These are phyloP conservation scores for Wickerhamiella dianesei DNA, from an alignment of 805 yeast genomes.

Conservation along the genomic window DNA sequence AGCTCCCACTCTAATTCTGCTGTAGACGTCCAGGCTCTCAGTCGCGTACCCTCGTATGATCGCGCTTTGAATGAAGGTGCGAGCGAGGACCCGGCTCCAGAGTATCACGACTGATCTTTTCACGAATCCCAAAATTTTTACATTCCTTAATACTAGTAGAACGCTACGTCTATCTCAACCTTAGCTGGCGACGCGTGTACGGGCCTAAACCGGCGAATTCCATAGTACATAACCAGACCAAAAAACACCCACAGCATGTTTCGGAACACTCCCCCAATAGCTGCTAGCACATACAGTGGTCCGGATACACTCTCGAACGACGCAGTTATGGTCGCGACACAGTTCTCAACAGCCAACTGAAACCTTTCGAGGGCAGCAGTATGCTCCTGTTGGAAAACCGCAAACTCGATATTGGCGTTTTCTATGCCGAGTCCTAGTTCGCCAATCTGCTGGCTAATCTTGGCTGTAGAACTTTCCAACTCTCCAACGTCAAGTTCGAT, in stretches of 20 bases:
- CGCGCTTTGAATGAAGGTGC: constrained; percentile 48
- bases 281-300: neutral
- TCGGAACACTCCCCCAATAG: neutral
- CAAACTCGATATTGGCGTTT: neutral
- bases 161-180: no score
- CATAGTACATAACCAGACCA: neutral
- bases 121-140: neutral
- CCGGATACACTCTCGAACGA: neutral
- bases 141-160: no score
- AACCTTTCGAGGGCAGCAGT: neutral
- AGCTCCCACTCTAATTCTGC: constrained; percentile 32
- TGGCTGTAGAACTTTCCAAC: neutral
- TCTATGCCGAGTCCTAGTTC: neutral
- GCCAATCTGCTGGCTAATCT: neutral
- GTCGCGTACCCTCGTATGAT: constrained; percentile 72
- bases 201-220: neutral
- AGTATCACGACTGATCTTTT: constrained; percentile 31
- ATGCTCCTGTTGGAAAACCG: neutral
- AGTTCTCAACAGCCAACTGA: neutral
- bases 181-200: no score
- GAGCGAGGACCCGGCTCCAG: constrained; percentile 52
- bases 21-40: constrained; percentile 32
- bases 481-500: neutral
- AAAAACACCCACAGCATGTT: neutral
- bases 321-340: neutral